Conservation (phyloP, 176 grass and related monocot species). For the Oryza australiensis region DNA sequence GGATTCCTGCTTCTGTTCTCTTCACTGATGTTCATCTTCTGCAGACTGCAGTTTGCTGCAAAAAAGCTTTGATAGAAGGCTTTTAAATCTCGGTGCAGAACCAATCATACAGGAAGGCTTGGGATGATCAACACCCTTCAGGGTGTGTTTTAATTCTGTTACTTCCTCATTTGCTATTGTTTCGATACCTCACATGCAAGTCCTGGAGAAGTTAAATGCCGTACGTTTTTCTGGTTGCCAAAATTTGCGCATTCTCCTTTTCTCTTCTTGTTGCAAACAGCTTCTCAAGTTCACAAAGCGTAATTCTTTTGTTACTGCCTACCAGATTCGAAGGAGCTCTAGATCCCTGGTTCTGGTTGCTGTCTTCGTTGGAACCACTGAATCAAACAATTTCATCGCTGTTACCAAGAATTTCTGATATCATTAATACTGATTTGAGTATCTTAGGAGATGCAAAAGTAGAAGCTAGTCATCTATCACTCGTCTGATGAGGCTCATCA, state of each 20-base stretch:
- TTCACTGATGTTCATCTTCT: slow-evolving; percentile 20
- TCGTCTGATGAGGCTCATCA: slow-evolving; percentile 33
- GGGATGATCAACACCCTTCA: slow-evolving; percentile 89
- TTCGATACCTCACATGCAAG: not conserved
- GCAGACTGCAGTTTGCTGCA: slow-evolving; percentile 16
- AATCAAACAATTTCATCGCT: slow-evolving; percentile 55
- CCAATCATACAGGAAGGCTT: slow-evolving; percentile 73
- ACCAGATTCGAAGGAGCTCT: slow-evolving; percentile 83
- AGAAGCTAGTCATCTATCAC: slow-evolving; percentile 56
- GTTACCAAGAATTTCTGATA: slow-evolving; percentile 76
- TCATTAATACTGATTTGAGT: slow-evolving; percentile 60
- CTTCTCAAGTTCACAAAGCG: not conserved
- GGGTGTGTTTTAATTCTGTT: slow-evolving; percentile 51
- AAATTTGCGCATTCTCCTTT: not conserved
- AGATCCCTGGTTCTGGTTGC: slow-evolving; percentile 91
- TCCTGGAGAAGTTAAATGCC: not conserved
- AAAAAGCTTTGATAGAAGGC: slow-evolving; percentile 92
- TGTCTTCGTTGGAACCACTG: slow-evolving; percentile 65
- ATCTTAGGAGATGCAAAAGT: slow-evolving; percentile 70
- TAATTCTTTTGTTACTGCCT: slow-evolving; percentile 16
- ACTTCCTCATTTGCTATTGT: not conserved
- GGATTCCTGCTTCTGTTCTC: not conserved
- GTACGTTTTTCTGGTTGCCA: not conserved
- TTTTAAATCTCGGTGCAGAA: slow-evolving; percentile 71
- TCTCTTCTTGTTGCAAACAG: not conserved